Conservation (phyloP, 2,329 filamentous ascomycete species). For the Aspergillus sclerotialis region DNA sequence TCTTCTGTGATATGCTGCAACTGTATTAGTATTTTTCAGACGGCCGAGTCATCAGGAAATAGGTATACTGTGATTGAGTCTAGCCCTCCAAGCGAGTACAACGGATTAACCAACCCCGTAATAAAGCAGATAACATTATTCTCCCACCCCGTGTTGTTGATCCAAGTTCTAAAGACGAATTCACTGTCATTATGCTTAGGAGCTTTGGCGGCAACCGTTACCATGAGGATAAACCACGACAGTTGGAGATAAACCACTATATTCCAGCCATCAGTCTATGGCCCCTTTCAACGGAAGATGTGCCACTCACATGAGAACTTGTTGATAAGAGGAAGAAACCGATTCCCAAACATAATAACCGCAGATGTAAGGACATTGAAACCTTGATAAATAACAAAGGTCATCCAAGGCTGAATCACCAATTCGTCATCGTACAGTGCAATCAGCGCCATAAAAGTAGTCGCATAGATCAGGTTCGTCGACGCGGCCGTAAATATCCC, state of each 20-base stretch:
- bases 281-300: background rate
- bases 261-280: background rate
- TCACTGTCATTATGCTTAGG: constrained; percentile 38
- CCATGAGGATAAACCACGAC: constrained; percentile 42
- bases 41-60: background rate
- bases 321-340: constrained; percentile 38
- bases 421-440: constrained; percentile 35
- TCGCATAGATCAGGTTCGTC: constrained; percentile 39
- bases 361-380: constrained; percentile 37
- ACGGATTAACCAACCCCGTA: constrained; percentile 43
- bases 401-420: constrained; percentile 42
- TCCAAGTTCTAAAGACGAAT: constrained; percentile 49
- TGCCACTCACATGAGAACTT: constrained; percentile 32
- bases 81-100: constrained; percentile 43
- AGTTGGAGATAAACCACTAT: constrained; percentile 41
- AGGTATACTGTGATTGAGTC: constrained; percentile 37
- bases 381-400: constrained; percentile 35
- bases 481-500: constrained; percentile 42
- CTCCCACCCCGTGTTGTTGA: constrained; percentile 49
- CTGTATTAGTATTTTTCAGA: background rate
- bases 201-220: constrained; percentile 43
- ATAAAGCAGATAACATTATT: constrained; percentile 46
- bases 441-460: constrained; percentile 37
- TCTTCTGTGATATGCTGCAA: constrained; percentile 45
- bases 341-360: constrained; percentile 45